Evolutionary conservation across 2,329 filamentous ascomycete genomes (phyloP), one percentile per base, ranked within the genome.

Genomic region (Pleomassaria siparia): DNA sequence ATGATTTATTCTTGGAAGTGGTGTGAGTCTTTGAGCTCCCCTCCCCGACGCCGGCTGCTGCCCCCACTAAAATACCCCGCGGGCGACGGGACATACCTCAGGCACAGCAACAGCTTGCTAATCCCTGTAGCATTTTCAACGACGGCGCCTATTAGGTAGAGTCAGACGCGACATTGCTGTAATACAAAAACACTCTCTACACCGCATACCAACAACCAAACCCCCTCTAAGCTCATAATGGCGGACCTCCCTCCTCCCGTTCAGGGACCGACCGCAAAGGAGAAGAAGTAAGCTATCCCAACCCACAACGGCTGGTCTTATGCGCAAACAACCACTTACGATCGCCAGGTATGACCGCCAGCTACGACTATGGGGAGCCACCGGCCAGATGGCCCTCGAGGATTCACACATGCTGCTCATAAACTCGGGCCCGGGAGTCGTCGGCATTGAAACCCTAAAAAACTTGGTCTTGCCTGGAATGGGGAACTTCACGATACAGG

Each of bases 381-480:
- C 84, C 42, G 94, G 94, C 15, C 94, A 99, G 70, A 81, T 87
- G 57, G 92, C 91, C 13, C 80, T 99, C 2, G 95, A 99, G 71
- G 84, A 90, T 47, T 89, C 94, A 18, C 88, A 95, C 58, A 86
- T 99, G n/a, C 81, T 97, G 11, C 80, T 99, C 4, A 76, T 99
- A 51, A 96, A 96, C 72, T 89, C 87, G 1, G 88, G 90, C 2
- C 75, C 87, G n/a, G 92, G 92, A 9, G 88, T 91, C 2, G 88
- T 91, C 26, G 94, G 91, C 12, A 81, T 95, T 11, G 94, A 99
- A 72, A 86, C 91, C 0, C 80, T 99, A 52, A 99, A 99, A 79
- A 99, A 99, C 67, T 82, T 99, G n/a, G 89, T 99, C 2, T 76
- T 99, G 8, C 94, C 94, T 47, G 86, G 91, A 3, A 88, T 97